Evolutionary conservation across 1,284 basidiomycete genomes (phyloP), one percentile per base, ranked within the genome.

Genomic region (Earliella scabrosa): DNA sequence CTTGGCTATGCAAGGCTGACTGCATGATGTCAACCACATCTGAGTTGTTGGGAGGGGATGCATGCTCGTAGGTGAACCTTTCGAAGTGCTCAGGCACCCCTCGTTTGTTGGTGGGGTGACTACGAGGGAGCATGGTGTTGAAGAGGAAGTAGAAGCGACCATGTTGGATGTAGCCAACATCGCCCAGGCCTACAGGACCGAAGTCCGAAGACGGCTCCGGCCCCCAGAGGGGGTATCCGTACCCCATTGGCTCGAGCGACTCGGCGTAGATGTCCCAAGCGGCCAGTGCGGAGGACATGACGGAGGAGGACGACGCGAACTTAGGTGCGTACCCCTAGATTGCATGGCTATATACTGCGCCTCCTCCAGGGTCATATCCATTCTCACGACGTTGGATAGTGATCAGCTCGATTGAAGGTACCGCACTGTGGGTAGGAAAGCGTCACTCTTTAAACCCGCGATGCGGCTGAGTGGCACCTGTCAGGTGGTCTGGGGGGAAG

Each of bases 131-230:
- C 36, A 21, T 38, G 13, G 66, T 63, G 36, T 69, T 71, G 59
- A 72, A 72, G 11, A 71, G 48, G 18, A 63, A 66, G 26, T 54
- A 40, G 53, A 71, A 72, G 18, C 23, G 50, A 10, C 68, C 70
- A 21, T 64, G 54, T 13, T 58, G 55, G 24, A 70, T 41, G n/a
- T 58, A 59, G 5, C 68, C 68, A 2, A 71, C 68, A 49, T 71
- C 70, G 13, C 70, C 70, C 16, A 71, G 58, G 9, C 46, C 35
- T 3, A 65, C 48, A 31, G 59, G 58, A 10, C 51, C 53, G 34
- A 39, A 21, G 0, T 32, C 11, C 2, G 49, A 18, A 11, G 18
- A 36, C 5, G 65, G 65, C 32, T 47, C 45, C 0, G 65, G 65
- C 26, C 45, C 7, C 63, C 63, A 66, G 4, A 66, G 48, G 7